Conservation (phyloP, 1,139 yeast species). For the Yarrowia galli region DNA sequence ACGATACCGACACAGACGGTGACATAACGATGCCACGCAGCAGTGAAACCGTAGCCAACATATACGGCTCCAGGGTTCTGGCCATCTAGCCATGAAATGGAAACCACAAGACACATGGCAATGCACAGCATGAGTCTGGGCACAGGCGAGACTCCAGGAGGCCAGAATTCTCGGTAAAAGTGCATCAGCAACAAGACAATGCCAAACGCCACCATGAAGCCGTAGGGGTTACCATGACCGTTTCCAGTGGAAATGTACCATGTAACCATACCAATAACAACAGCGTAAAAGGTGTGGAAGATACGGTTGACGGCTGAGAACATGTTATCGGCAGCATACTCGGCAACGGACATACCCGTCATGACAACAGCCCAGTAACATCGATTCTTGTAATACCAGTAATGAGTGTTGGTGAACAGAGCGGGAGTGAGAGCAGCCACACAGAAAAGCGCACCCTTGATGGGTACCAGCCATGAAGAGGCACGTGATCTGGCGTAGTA, state of each 20-base stretch:
- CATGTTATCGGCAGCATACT: slow-evolving; percentile 51
- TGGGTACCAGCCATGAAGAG: slow-evolving; percentile 44
- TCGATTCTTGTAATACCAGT: slow-evolving; percentile 47
- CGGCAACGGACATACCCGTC: slow-evolving; percentile 48
- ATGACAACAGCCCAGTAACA: slow-evolving; percentile 51
- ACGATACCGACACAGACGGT: slow-evolving; percentile 49
- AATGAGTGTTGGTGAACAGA: slow-evolving; percentile 46
- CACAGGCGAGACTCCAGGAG: slow-evolving; percentile 43
- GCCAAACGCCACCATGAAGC: slow-evolving; percentile 49
- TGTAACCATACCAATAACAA: slow-evolving; percentile 48
- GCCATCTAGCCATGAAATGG: slow-evolving; percentile 49
- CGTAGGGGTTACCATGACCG: slow-evolving; percentile 49
- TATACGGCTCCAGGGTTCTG: slow-evolving; percentile 41
- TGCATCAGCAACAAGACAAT: slow-evolving; percentile 45
- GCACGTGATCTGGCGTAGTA: slow-evolving; percentile 41
- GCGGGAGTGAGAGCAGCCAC: slow-evolving; percentile 47
- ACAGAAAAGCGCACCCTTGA: slow-evolving; percentile 46
- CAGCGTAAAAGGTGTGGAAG: slow-evolving; percentile 48
- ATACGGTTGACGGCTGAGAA: slow-evolving; percentile 47
- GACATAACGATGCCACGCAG: slow-evolving; percentile 52
- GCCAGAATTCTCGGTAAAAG: slow-evolving; percentile 48
- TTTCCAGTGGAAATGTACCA: slow-evolving; percentile 52
- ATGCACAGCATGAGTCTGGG: slow-evolving; percentile 49
- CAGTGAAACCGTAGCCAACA: slow-evolving; percentile 48
- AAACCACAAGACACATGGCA: slow-evolving; percentile 48